Conservation (phyloP, 2,329 filamentous ascomycete species). For the Ophidiomyces ophidiicola region DNA sequence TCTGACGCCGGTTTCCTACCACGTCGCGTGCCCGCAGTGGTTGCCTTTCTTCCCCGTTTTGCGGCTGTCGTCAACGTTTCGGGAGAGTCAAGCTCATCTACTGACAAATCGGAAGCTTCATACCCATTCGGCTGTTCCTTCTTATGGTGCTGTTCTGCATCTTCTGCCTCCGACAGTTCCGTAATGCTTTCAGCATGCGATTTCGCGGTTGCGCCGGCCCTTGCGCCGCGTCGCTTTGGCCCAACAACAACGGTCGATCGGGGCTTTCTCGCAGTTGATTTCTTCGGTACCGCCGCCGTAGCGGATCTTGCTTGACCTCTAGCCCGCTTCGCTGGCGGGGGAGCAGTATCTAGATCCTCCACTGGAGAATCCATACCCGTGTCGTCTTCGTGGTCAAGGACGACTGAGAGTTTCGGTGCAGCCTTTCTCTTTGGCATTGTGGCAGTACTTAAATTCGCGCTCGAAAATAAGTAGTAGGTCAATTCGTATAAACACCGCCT, state of each 20-base stretch:
- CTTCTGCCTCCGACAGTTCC: slow-evolving; percentile 3
- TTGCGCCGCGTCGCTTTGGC: slow-evolving; percentile 18
- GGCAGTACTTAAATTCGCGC: no score
- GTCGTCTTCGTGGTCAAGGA: slow-evolving; percentile 39
- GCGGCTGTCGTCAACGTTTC: slow-evolving; percentile 13
- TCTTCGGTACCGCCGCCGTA: slow-evolving; percentile 37
- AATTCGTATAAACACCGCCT: no score
- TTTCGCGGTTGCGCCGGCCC: slow-evolving; percentile 19
- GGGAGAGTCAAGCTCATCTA: slow-evolving; percentile 21
- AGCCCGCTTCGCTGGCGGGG: slow-evolving; percentile 26
- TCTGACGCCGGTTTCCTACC: slow-evolving; percentile 19
- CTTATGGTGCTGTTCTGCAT: slow-evolving; percentile 15
- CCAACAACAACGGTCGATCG: slow-evolving; percentile 17
- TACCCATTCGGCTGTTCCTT: slow-evolving; percentile 20
- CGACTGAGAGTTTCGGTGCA: slow-evolving; percentile 32
- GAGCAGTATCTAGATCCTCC: slow-evolving; percentile 24
- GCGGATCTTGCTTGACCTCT: slow-evolving; percentile 28
- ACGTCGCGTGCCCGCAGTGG: slow-evolving; percentile 19
- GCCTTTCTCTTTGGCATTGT: slow-evolving; percentile 36
- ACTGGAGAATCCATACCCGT: slow-evolving; percentile 22
- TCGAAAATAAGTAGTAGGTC: no score
- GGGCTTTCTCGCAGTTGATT: slow-evolving; percentile 23
- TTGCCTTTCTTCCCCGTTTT: slow-evolving; percentile 15
- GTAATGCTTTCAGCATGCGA: slow-evolving; percentile 22
- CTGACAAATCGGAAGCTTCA: slow-evolving; percentile 18